A percentile compares a stretch with the other conserved stretches of the same genome.
Evolutionary conservation across 1,139 yeast genomes (phyloP).

Genomic region (Sporopachydermia cereana): DNA sequence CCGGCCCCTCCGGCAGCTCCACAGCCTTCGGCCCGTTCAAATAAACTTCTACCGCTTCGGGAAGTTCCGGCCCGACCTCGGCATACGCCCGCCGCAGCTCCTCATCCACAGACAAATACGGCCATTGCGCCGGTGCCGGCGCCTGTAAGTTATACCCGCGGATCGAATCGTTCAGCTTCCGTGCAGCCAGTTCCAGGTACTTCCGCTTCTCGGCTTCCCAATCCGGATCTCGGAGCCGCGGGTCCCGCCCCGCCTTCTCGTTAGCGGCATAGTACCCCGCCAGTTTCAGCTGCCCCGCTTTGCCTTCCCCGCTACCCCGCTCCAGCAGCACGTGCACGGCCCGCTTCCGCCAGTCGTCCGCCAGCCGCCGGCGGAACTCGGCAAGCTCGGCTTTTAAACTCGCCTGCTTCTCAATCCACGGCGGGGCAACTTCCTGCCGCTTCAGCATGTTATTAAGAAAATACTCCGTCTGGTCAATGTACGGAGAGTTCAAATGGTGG

Average conservation of each 20-base stretch:
- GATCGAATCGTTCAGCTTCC: conserved; percentile 43
- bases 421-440: conserved; percentile 71
- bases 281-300: conserved; percentile 13
- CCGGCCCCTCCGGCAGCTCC: conserved; percentile 11
- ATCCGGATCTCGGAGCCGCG: conserved; percentile 13
- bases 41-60: conserved; percentile 16
- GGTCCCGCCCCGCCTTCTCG: conserved; percentile 7
- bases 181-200: conserved; percentile 35
- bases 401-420: conserved; percentile 80
- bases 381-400: conserved; percentile 37
- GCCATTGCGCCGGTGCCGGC: conserved; percentile 62
- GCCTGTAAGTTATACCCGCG: conserved; percentile 73
- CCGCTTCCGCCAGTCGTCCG: conserved; percentile 32
- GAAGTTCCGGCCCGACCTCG: conserved; percentile 20
- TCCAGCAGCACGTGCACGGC: conserved; percentile 21
- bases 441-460: conserved; percentile 63
- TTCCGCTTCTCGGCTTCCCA: conserved; percentile 30
- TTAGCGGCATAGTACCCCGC: conserved; percentile 13
- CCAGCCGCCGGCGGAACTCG: conserved; percentile 34
- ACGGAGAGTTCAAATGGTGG: conserved; percentile 28
- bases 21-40: conserved; percentile 11
- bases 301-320: conserved; percentile 11
- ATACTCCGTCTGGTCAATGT: conserved; percentile 47
- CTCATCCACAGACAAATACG: conserved; percentile 40
- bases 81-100: conserved; percentile 37